Evolutionary conservation across 2,329 filamentous ascomycete genomes (phyloP).

Genomic region (Colletotrichum viniferum): DNA sequence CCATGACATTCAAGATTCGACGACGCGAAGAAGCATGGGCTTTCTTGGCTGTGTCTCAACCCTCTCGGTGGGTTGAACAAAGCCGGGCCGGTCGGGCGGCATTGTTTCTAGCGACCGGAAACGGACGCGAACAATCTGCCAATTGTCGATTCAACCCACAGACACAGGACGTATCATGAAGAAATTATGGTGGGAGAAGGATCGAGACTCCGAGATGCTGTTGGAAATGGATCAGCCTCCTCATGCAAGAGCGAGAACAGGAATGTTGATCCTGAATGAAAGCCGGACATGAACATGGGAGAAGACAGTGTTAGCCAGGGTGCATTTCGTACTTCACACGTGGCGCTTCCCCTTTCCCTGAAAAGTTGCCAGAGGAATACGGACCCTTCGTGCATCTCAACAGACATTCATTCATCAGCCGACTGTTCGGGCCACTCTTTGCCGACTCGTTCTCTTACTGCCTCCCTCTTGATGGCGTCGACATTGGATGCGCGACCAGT

Average conservation of each 20-base stretch:
- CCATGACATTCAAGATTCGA: background rate
- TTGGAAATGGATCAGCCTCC: background rate
- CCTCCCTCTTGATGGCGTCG: background rate
- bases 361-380: background rate
- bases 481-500: background rate
- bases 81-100: background rate
- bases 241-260: background rate
- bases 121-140: background rate
- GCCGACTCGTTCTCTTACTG: background rate
- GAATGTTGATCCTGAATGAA: background rate
- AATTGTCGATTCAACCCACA: background rate
- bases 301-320: background rate
- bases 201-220: background rate
- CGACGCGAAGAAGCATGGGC: background rate
- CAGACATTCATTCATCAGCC: background rate
- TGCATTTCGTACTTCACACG: background rate
- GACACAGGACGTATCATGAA: background rate
- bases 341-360: background rate
- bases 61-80: background rate
- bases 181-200: background rate
- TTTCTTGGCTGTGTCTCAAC: background rate
- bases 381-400: background rate
- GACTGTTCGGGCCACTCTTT: background rate
- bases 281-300: background rate
- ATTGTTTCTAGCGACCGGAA: background rate